A percentile compares a stretch with the other conserved stretches of the same genome.
Evolutionary conservation across 441 rosid genomes (phyloP).

Genomic region (Macaranga tanarius): DNA sequence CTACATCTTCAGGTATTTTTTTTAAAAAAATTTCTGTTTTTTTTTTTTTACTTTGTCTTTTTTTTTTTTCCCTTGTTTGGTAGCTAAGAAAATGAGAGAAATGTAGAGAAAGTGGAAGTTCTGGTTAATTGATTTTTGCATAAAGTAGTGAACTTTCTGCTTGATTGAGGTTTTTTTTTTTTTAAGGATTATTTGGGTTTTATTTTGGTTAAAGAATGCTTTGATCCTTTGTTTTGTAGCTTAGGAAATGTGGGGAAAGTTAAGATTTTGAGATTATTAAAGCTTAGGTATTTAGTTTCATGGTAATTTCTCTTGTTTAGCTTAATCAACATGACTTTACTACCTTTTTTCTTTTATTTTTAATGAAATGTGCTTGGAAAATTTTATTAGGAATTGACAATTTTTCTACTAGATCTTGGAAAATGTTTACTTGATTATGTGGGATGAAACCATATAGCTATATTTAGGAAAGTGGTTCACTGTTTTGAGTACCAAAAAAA

Average conservation of each 20-base stretch:
- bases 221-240: slow-evolving; percentile 7
- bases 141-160: neutral
- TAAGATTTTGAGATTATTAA: neutral
- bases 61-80: slow-evolving; percentile 8
- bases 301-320: neutral
- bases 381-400: neutral
- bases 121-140: neutral
- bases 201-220: neutral
- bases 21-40: no score
- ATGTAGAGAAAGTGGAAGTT: neutral
- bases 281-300: neutral
- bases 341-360: neutral
- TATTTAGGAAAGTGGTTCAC: neutral
- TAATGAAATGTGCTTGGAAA: neutral
- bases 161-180: neutral
- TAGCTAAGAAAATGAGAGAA: slow-evolving; percentile 15
- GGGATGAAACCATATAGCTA: neutral
- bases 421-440: no score
- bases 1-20: slow-evolving; percentile 46
- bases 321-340: neutral
- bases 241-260: slow-evolving; percentile 6
- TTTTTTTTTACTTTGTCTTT: neutral
- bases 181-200: no score
- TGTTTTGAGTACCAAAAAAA: no score
- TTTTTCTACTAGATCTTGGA: neutral